A percentile compares a stretch with the other conserved stretches of the same genome.
phyloP scores from a whole-genome alignment of 1,284 basidiomycete species.

The Moesziomyces globuligerus region DNA sequence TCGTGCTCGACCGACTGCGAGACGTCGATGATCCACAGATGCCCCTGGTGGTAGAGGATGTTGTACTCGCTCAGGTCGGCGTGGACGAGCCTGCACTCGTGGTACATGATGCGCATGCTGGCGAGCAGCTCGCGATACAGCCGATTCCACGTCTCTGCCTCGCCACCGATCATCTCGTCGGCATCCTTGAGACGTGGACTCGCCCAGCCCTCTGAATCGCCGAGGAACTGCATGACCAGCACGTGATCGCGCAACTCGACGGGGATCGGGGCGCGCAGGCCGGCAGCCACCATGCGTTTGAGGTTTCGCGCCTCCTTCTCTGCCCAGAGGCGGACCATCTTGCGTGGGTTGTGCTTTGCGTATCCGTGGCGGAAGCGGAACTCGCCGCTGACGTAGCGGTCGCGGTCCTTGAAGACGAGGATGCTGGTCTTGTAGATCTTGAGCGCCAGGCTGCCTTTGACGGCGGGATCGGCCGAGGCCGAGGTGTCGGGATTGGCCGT shows the following conservation, averaged over 20 bases:
- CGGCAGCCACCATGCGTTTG: slow-evolving; percentile 81
- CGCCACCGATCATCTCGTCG: slow-evolving; percentile 52
- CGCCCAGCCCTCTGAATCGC: slow-evolving; percentile 68
- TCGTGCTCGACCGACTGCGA: slow-evolving; percentile 99
- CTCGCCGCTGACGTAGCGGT: slow-evolving; percentile 89
- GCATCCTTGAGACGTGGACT: slow-evolving; percentile 62
- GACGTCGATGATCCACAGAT: slow-evolving; percentile 96
- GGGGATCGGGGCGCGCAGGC: slow-evolving; percentile 85
- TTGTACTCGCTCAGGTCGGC: slow-evolving; percentile 99
- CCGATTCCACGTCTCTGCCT: slow-evolving; percentile 25
- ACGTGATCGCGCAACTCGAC: slow-evolving; percentile 96
- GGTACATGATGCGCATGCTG: slow-evolving; percentile 84
- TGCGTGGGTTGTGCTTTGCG: slow-evolving; percentile 89
- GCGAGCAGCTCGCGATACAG: slow-evolving; percentile 86
- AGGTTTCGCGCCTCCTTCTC: slow-evolving; percentile 99
- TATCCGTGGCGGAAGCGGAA: slow-evolving; percentile 94
- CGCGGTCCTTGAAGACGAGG: slow-evolving; percentile 94
- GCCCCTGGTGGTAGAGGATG: slow-evolving; percentile 77
- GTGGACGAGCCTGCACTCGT: slow-evolving; percentile 91
- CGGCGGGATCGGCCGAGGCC: background rate
- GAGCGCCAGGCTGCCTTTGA: slow-evolving; percentile 71
- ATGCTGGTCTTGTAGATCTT: slow-evolving; percentile 99
- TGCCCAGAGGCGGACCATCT: slow-evolving; percentile 99
- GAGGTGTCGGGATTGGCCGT: slow-evolving; percentile 27
- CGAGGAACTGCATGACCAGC: slow-evolving; percentile 93